A percentile compares a stretch with the other conserved stretches of the same genome.
Evolutionary conservation across 2,329 filamentous ascomycete species (phyloP).

Genomic region (Annulohypoxylon truncatum): DNA sequence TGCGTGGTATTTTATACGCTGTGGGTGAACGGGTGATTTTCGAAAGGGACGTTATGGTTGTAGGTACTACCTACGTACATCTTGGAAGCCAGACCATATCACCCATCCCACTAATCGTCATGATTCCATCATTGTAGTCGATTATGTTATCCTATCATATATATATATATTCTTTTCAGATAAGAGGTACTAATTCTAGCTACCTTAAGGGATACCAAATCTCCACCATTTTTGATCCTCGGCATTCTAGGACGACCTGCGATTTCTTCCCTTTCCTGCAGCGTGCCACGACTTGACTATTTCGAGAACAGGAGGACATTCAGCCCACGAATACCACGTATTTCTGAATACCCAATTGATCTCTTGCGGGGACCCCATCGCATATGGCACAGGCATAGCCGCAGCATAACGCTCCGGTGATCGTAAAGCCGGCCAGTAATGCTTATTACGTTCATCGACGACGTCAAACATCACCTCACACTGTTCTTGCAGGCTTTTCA

Average conservation of each 20-base stretch:
- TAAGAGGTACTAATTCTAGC: not conserved
- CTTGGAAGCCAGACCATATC: too few relatives aligned
- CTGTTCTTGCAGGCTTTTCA: slow-evolving; percentile 23
- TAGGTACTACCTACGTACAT: too few relatives aligned
- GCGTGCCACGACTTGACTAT: slow-evolving; percentile 53
- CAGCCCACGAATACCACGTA: slow-evolving; percentile 41
- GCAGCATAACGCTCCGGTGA: slow-evolving; percentile 32
- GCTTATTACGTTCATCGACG: slow-evolving; percentile 28
- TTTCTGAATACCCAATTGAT: slow-evolving; percentile 33
- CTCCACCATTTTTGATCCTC: too few relatives aligned
- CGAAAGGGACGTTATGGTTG: too few relatives aligned
- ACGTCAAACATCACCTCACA: slow-evolving; percentile 10
- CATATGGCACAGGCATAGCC: slow-evolving; percentile 12
- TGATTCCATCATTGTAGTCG: too few relatives aligned
- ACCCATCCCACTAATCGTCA: too few relatives aligned
- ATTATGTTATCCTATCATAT: too few relatives aligned
- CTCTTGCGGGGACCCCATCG: slow-evolving; percentile 25
- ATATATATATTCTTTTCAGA: not conserved
- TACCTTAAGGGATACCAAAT: too few relatives aligned
- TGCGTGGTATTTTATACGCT: too few relatives aligned
- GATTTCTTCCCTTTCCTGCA: not conserved
- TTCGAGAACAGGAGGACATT: slow-evolving; percentile 28
- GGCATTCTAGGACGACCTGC: too few relatives aligned
- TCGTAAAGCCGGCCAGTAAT: slow-evolving; percentile 38
- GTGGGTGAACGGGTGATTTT: too few relatives aligned